Conservation (phyloP, 176 grass and related monocot genomes). For the Musa schizocarpa region DNA sequence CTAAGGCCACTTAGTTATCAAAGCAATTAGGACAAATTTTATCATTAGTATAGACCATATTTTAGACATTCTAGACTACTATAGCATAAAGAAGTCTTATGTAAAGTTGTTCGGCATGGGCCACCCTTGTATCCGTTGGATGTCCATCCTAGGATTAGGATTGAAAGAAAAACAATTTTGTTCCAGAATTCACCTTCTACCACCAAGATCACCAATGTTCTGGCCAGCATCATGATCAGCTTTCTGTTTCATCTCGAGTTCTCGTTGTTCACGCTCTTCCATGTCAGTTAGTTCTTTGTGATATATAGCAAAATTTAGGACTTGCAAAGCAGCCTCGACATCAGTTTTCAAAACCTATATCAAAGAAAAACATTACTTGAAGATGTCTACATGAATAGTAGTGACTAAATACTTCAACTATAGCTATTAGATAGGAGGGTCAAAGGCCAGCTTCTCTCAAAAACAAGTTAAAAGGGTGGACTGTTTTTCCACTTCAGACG, state of each 20-base stretch:
- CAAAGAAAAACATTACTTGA: not conserved
- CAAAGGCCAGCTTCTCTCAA: not conserved
- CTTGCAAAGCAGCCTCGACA: conserved; percentile 85
- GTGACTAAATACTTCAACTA: no score
- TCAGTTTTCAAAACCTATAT: conserved; percentile 72
- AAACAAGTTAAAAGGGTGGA: not conserved
- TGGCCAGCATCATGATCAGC: conserved; percentile 51
- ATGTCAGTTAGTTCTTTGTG: conserved; percentile 95
- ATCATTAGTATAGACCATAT: no score
- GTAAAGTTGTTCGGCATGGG: no score
- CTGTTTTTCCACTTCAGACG: not conserved
- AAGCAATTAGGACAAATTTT: no score
- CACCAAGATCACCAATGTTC: conserved; percentile 38
- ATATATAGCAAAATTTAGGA: conserved; percentile 96
- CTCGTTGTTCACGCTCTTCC: conserved; percentile 83
- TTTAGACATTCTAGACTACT: no score
- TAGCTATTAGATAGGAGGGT: not conserved
- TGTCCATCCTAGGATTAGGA: not conserved
- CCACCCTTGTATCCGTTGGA: no score
- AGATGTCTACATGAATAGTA: no score
- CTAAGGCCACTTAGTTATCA: no score
- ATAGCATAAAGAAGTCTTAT: no score
- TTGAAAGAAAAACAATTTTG: not conserved
- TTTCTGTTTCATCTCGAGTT: conserved; percentile 76
- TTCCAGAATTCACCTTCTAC: conserved; percentile 34